phyloP scores from a whole-genome alignment of 106 monocot species.

The Amphibolis antarctica region DNA sequence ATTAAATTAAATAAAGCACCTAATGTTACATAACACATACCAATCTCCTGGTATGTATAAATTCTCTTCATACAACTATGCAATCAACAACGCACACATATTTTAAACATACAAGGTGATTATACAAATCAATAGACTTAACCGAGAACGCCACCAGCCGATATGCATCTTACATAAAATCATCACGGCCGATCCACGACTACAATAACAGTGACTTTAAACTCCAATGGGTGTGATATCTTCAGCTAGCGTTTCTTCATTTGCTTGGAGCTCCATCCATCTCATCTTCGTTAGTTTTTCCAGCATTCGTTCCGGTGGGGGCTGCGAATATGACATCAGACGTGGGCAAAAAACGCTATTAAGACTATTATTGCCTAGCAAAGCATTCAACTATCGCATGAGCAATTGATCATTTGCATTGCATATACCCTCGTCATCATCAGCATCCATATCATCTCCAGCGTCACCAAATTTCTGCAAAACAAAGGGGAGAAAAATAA shows the following conservation, averaged over 20 bases:
- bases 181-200: neutral
- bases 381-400: neutral
- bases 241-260: neutral
- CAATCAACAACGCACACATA: too few species aligned
- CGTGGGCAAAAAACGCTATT: too few species aligned
- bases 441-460: constrained; percentile 44
- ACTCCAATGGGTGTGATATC: neutral
- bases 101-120: too few species aligned
- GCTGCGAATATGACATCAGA: neutral
- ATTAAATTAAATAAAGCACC: too few species aligned
- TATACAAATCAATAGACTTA: neutral
- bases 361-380: too few species aligned
- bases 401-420: neutral
- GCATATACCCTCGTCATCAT: constrained; percentile 51
- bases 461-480: constrained; percentile 55
- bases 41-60: too few species aligned
- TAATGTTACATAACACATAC: too few species aligned
- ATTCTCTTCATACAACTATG: too few species aligned
- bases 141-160: neutral
- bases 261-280: constrained; percentile 17
- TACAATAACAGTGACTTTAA: too few species aligned
- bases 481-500: neutral
- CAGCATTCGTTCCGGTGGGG: neutral
- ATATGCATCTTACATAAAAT: neutral
- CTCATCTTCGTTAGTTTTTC: constrained; percentile 2